Evolutionary conservation across 768 basidiomycete species (phyloP), one percentile per base, ranked within the genome.

Genomic region (Mycena capillaripes): DNA sequence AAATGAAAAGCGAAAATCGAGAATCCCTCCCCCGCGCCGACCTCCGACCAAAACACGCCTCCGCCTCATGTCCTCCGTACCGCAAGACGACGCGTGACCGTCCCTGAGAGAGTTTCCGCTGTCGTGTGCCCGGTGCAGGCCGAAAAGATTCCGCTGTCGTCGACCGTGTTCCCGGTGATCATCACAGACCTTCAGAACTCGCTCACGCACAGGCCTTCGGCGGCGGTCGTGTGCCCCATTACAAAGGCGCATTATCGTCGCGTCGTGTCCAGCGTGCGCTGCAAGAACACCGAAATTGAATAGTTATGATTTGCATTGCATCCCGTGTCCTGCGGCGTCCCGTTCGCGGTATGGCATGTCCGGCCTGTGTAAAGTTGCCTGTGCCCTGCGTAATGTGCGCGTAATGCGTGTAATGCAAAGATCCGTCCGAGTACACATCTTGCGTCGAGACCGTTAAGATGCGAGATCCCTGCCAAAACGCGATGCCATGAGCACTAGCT

Each of bases 21-120:
- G 21, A n/a, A 12, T 2, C 34, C 11, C 32, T 38, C 63, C 38
- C 30, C 65, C 25, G 36, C 60, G 27, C n/a, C n/a, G 32, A 27
- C 42, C 16, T 17, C 38, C 30, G n/a, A 12, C 50, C 16, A 23
- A 40, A 23, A 44, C 66, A 68, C 58, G 48, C 66, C 21, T 42
- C 44, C 32, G 16, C 66, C 66, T 27, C 66, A 36, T 68, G 66
- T 50, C 57, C n/a, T 34, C 2, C 53, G 29, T 25, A 17, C n/a
- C 48, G 44, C 56, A 25, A 25, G 30, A 3, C 19, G 34, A 48
- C 36, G 27, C 36, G 58, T 60, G 58, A 59, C 25, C 34, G 34
- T 58, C 58, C 25, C 40, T 27, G 38, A 36, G 25, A 44, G 40
- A 44, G 14, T 34, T n/a, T 7, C 32, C 62, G 32, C 11, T 23